phyloP scores from a whole-genome alignment of 805 yeast genomes.

The Candida maesae region DNA sequence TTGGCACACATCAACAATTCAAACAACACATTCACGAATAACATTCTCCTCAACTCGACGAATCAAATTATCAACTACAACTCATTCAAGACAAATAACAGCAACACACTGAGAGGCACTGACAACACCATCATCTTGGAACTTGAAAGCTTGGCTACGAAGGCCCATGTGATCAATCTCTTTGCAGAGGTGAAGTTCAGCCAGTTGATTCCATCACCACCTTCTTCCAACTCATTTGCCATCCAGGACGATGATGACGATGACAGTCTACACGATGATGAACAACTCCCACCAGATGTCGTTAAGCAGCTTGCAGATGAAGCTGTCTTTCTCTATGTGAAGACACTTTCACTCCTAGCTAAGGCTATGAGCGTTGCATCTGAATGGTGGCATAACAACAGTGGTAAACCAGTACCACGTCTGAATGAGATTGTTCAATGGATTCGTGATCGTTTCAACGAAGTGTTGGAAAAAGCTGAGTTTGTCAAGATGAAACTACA shows the following conservation, averaged over 20 bases:
- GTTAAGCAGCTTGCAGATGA: constrained; percentile 68
- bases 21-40: constrained; percentile 23
- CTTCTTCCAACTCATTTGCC: constrained; percentile 31
- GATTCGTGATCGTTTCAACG: constrained; percentile 87
- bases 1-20: constrained; percentile 19
- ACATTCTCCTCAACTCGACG: constrained; percentile 21
- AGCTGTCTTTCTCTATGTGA: constrained; percentile 80
- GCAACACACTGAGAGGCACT: background rate
- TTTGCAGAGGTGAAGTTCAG: constrained; percentile 90
- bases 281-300: constrained; percentile 52
- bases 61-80: constrained; percentile 17
- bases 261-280: constrained; percentile 23
- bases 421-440: constrained; percentile 68
- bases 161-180: constrained; percentile 82
- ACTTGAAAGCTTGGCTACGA: constrained; percentile 77
- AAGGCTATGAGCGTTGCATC: constrained; percentile 83
- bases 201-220: constrained; percentile 75
- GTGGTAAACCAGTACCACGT: constrained; percentile 38
- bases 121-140: constrained; percentile 38
- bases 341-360: constrained; percentile 76
- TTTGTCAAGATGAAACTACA: constrained; percentile 55
- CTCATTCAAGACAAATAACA: constrained; percentile 8
- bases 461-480: constrained; percentile 85
- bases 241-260: constrained; percentile 36
- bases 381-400: constrained; percentile 77